Evolutionary conservation across 768 basidiomycete genomes (phyloP).

Genomic region (Pisolithus microcarpus): DNA sequence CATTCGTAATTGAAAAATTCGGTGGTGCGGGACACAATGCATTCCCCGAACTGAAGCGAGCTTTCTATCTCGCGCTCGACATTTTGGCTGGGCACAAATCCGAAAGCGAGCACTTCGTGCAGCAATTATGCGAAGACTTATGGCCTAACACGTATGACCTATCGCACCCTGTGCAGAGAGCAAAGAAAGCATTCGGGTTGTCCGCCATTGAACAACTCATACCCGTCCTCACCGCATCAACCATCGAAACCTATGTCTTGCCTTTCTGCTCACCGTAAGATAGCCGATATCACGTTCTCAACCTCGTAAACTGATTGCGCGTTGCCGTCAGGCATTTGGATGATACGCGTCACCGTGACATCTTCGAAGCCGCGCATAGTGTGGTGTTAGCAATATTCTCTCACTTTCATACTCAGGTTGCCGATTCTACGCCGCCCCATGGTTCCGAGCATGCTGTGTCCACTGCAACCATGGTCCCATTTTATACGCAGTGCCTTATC

Average conservation of each 20-base stretch:
- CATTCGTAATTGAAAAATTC: slow-evolving; percentile 75
- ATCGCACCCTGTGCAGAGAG: slow-evolving; percentile 22
- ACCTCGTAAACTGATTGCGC: neutral
- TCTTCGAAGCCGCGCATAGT: slow-evolving; percentile 85
- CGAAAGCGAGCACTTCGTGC: slow-evolving; percentile 34
- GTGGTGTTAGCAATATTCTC: slow-evolving; percentile 72
- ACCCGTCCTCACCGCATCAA: slow-evolving; percentile 46
- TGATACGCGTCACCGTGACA: slow-evolving; percentile 54
- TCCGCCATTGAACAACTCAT: slow-evolving; percentile 76
- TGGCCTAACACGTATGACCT: slow-evolving; percentile 19
- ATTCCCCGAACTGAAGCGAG: slow-evolving; percentile 66
- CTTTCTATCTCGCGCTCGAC: slow-evolving; percentile 73
- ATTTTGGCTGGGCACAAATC: slow-evolving; percentile 42
- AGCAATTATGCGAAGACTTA: slow-evolving; percentile 29
- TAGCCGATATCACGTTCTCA: slow-evolving; percentile 1
- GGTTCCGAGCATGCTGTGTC: slow-evolving; percentile 27
- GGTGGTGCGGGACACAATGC: slow-evolving; percentile 54
- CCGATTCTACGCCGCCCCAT: neutral
- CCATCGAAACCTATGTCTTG: slow-evolving; percentile 50
- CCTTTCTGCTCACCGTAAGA: slow-evolving; percentile 62
- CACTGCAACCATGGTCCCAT: slow-evolving; percentile 57
- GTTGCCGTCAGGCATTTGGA: slow-evolving; percentile 46
- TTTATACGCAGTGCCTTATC: slow-evolving; percentile 65
- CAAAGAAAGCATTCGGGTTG: slow-evolving; percentile 54
- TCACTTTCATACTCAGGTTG: slow-evolving; percentile 35